Evolutionary conservation across 2,329 filamentous ascomycete species (phyloP), one percentile per base, ranked within the genome.

Genomic region (Clarireedia monteithiana): DNA sequence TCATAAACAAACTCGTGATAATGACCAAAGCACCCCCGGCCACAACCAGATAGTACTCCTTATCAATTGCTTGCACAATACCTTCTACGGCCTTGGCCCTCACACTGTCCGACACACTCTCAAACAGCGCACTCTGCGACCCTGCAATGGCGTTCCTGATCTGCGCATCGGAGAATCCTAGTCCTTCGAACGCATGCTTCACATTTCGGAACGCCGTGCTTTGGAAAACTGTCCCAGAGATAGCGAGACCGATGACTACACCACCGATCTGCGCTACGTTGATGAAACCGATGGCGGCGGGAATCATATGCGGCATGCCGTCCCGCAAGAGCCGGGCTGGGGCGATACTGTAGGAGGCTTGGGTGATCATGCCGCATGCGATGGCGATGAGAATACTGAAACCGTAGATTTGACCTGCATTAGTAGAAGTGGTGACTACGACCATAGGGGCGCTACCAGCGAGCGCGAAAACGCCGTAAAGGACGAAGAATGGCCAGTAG

Each of bases 371-470:
- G 58, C 73, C 74, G 1, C 67, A 65, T 0, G 74, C 74, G 5
- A 71, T 57, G 2, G 69, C 75, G 0, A 75, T 57, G 0, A 77
- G 59, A 9, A 74, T 63, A 1, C 59, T 63, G 55, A 66, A 68
- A 1, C 70, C 70, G 54, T 72, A 71, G 1, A 71, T 65, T 14
- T 62, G 53, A 3, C 60, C 60, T 2, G 58, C 60, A 4, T 56
- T 50, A 1, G 69, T 67, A 4, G 49, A 47, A 0, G 58, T 49
- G 2, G 59, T 57, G 26, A 71, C 60, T 20, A 67, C 66, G 46
- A 63, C 61, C 58, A 68, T 62, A 9, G 63, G 58, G 3, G 57
- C 60, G 5, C 62, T 63, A 5, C 70, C 72, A 40, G 24, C 10
- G 10, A 59, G 54, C 14, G 48, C 47, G 30, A 61, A 45, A 24